A percentile compares a stretch with the other conserved stretches of the same genome.
phyloP scores from a whole-genome alignment of 495 filamentous ascomycete genomes.

The Copromyces sp. region DNA sequence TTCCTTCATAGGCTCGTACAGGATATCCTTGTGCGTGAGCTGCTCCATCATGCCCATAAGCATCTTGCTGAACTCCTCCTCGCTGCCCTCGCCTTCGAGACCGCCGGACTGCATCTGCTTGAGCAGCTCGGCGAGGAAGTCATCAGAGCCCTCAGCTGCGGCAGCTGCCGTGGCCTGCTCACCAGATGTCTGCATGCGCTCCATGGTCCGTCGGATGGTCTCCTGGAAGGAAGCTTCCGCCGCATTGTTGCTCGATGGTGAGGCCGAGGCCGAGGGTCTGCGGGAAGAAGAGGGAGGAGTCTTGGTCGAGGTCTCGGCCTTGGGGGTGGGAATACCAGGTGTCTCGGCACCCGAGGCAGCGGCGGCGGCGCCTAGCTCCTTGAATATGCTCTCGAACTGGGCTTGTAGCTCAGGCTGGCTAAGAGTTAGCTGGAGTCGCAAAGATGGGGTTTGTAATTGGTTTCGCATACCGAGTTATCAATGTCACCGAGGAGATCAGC shows the following conservation, averaged over 20 bases:
- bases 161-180: slow-evolving; percentile 74
- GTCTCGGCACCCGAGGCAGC: slow-evolving; percentile 13
- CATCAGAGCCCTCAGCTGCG: slow-evolving; percentile 57
- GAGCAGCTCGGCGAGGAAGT: slow-evolving; percentile 74
- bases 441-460: not conserved
- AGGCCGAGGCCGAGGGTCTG: slow-evolving; percentile 5
- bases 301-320: not conserved
- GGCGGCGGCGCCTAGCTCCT: slow-evolving; percentile 53
- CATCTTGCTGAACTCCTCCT: slow-evolving; percentile 88
- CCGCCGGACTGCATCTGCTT: slow-evolving; percentile 61
- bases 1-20: slow-evolving; percentile 99
- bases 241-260: slow-evolving; percentile 6
- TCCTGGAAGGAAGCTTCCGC: slow-evolving; percentile 69
- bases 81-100: slow-evolving; percentile 51
- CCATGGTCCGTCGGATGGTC: slow-evolving; percentile 82
- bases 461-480: slow-evolving; percentile 42
- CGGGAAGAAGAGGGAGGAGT: not conserved
- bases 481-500: slow-evolving; percentile 65
- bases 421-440: slow-evolving; percentile 3
- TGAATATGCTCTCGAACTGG: slow-evolving; percentile 78
- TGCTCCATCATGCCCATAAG: slow-evolving; percentile 97
- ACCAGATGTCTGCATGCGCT: slow-evolving; percentile 82
- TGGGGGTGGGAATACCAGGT: slow-evolving; percentile 5
- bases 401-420: slow-evolving; percentile 64
- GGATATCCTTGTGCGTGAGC: slow-evolving; percentile 91